Evolutionary conservation across 2,329 filamentous ascomycete genomes (phyloP).

Genomic region (Cercospora canescens): DNA sequence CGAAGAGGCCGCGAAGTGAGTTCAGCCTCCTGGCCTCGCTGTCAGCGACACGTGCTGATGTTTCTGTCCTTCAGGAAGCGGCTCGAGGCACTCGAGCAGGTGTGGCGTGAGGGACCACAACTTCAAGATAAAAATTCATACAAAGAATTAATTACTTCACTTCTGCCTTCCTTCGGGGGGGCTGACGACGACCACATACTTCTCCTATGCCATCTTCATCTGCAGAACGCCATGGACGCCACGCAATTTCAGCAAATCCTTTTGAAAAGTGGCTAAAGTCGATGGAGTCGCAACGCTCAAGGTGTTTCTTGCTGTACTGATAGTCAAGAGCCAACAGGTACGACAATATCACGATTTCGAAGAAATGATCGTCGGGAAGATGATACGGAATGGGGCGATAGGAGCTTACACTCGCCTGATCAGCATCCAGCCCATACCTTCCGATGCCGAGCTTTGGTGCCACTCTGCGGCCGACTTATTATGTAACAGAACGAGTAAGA

Average conservation of each 20-base stretch:
- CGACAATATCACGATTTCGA: background rate
- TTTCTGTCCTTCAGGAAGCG: background rate
- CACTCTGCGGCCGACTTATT: background rate
- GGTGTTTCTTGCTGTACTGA: background rate
- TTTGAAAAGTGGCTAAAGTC: background rate
- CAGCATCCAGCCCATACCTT: background rate
- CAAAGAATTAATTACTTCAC: background rate
- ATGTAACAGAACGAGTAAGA: background rate
- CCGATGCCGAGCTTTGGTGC: background rate
- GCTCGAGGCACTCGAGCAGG: constrained; percentile 1
- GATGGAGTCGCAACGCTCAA: background rate
- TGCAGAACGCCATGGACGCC: background rate
- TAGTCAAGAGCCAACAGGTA: background rate
- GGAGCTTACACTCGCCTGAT: background rate
- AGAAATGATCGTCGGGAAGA: background rate
- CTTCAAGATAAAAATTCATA: background rate
- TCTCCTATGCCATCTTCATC: background rate
- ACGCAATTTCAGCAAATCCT: background rate
- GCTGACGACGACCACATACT: background rate
- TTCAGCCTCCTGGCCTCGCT: too few relatives aligned
- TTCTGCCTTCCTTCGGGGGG: constrained; percentile 1
- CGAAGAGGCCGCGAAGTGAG: background rate
- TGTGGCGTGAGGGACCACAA: constrained; percentile 1
- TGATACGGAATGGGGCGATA: background rate
- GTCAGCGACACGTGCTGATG: background rate